Conservation (phyloP, 2,329 filamentous ascomycete species). For the Fusarium decemcellulare region DNA sequence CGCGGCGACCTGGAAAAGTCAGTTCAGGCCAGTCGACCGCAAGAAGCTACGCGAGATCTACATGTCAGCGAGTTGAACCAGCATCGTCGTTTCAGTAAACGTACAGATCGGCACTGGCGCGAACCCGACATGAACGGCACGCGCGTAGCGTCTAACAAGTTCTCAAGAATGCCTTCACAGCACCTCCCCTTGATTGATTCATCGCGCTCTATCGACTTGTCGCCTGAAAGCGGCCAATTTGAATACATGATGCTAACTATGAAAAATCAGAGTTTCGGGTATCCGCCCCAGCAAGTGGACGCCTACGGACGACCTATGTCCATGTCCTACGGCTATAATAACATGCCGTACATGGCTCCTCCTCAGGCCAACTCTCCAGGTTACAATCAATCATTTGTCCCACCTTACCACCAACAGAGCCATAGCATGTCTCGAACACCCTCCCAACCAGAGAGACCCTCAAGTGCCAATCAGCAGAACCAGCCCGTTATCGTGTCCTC, state of each 20-base stretch:
- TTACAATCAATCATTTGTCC: conserved; percentile 63
- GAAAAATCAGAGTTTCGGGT: conserved; percentile 76
- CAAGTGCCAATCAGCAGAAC: conserved; percentile 75
- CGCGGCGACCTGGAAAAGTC: conserved; percentile 62
- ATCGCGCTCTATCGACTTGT: conserved; percentile 68
- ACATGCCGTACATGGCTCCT: conserved; percentile 65
- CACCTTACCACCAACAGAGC: conserved; percentile 66
- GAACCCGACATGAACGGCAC: conserved; percentile 42
- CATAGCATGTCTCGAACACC: conserved; percentile 86
- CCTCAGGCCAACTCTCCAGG: conserved; percentile 63
- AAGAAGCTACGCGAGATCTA: conserved; percentile 55
- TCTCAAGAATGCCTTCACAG: conserved; percentile 27
- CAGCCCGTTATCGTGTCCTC: conserved; percentile 74
- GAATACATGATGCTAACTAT: conserved; percentile 81
- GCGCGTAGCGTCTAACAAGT: conserved; percentile 39
- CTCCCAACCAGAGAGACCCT: conserved; percentile 80
- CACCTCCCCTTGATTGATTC: conserved; percentile 19
- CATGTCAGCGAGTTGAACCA: conserved; percentile 52
- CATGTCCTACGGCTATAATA: conserved; percentile 61
- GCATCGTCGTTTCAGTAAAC: conserved; percentile 63
- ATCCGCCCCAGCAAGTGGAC: conserved; percentile 59
- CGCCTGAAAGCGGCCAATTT: conserved; percentile 78
- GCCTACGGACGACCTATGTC: conserved; percentile 55
- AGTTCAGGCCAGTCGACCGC: conserved; percentile 56
- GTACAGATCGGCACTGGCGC: conserved; percentile 55